Evolutionary conservation across 805 yeast genomes (phyloP).

Genomic region (Kregervanrija fluxuum): DNA sequence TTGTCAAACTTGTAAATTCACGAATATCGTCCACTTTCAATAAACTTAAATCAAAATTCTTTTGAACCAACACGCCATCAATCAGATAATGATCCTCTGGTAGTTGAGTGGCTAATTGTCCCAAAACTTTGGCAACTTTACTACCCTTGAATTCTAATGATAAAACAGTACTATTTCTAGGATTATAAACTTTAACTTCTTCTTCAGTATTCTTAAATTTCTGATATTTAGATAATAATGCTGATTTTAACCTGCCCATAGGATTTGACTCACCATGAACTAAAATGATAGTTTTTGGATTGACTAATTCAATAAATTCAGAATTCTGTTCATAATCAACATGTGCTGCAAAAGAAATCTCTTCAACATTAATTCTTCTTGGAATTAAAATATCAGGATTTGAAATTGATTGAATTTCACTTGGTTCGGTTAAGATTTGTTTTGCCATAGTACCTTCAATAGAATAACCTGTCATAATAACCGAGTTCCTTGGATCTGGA

Average conservation of each 20-base stretch:
- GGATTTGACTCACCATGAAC: conserved; percentile 98
- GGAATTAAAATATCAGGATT: conserved; percentile 83
- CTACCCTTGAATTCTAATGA: conserved; percentile 72
- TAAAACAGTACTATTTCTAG: conserved; percentile 81
- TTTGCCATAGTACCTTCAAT: conserved; percentile 99
- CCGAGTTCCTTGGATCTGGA: conserved; percentile 87
- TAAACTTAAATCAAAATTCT: conserved; percentile 80
- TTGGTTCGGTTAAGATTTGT: conserved; percentile 78
- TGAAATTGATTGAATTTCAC: conserved; percentile 75
- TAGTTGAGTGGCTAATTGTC: conserved; percentile 42
- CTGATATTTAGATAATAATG: conserved; percentile 79
- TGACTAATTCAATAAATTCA: conserved; percentile 81
- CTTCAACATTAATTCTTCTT: conserved; percentile 80
- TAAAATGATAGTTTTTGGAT: conserved; percentile 76
- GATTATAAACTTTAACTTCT: conserved; percentile 87
- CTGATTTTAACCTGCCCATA: conserved; percentile 97
- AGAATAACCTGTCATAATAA: conserved; percentile 91
- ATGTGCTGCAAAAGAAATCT: conserved; percentile 98
- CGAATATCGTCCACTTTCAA: conserved; percentile 82
- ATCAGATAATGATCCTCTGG: conserved; percentile 36
- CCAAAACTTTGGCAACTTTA: conserved; percentile 70
- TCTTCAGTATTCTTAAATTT: conserved; percentile 76
- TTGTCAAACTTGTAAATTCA: conserved; percentile 80
- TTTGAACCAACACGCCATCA: conserved; percentile 84
- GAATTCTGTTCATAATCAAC: conserved; percentile 94